Base-by-base conservation (phyloP, 1,139 yeast genomes). In the Schwanniomyces etchellsii region DNA sequence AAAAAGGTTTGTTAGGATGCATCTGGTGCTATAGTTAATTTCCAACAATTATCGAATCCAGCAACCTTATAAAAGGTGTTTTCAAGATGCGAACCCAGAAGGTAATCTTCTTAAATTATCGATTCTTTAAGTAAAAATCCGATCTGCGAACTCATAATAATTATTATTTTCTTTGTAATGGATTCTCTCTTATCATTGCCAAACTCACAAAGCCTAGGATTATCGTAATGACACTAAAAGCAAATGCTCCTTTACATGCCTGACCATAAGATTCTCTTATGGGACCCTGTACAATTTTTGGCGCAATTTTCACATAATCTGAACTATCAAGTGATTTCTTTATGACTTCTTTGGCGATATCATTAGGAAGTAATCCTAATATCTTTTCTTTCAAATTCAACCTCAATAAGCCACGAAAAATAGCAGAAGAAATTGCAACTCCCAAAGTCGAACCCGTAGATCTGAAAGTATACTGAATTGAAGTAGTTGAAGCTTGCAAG, bases 361-460 rank as follows among this genome's bases (percentile, higher is more conserved):
- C 38, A 4, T 40, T 34, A 12, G 51, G 49, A n/a, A n/a, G n/a
- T n/a, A n/a, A n/a, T n/a, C n/a, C n/a, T n/a, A n/a, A n/a, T 14
- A 62, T 45, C 10, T 39, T 43, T 2, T 22, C 28, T 4, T 37
- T 37, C 32, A 62, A 45, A 15, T 42, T 34, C 7, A 21, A 30
- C 14, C 44, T 41, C 29, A 55, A 45, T 31, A 52, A 42, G 11
- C 17, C 5, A 39, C 70, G 74, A 56, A 81, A 81, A 17, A 80
- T 63, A 2, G 88, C 80, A 5, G 81, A 73, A 0, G 83, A 81
- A 23, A 78, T 49, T 1, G 89, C 64, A 4, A 81, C 84, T 14
- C 89, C 89, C 30, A 79, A 51, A 0, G 86, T 79, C 2, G 85
- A 77, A 0, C 89, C 89, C 4, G 82, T 74, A 2, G 86, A 77